Conservation (phyloP, 208 protist species). For the Naegleria lovaniensis region DNA sequence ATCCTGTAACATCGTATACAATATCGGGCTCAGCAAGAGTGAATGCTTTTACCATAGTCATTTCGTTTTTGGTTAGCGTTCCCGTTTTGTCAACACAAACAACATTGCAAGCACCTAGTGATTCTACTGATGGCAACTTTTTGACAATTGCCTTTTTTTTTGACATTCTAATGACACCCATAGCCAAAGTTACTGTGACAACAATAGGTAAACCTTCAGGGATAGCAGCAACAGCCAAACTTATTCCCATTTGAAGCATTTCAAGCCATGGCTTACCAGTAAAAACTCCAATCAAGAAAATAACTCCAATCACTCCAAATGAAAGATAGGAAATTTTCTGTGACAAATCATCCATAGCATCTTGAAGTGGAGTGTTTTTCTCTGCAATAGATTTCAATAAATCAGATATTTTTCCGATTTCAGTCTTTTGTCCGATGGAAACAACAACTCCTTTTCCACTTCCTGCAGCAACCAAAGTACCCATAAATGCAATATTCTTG, state of each 20-base stretch:
- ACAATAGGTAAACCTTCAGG: conserved; percentile 94
- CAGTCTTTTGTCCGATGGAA: conserved; percentile 74
- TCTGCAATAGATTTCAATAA: conserved; percentile 70
- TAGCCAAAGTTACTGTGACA: conserved; percentile 88
- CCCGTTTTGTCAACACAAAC: conserved; percentile 99
- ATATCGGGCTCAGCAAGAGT: neutral
- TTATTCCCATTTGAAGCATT: conserved; percentile 92
- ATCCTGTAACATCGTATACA: neutral
- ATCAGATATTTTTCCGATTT: conserved; percentile 86
- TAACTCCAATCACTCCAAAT: conserved; percentile 73
- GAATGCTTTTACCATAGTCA: conserved; percentile 73
- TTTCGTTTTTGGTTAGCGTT: conserved; percentile 96
- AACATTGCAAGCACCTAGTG: conserved; percentile 80
- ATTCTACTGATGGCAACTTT: conserved; percentile 88
- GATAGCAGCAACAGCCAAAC: conserved; percentile 94
- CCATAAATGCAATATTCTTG: conserved; percentile 80
- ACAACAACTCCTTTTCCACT: conserved; percentile 80
- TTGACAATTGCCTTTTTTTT: conserved; percentile 86
- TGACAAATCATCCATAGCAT: conserved; percentile 91
- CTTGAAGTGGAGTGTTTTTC: conserved; percentile 82
- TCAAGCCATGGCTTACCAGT: conserved; percentile 60
- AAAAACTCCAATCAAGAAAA: conserved; percentile 82
- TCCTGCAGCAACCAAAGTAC: conserved; percentile 81
- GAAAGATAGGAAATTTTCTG: conserved; percentile 72
- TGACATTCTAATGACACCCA: conserved; percentile 90